A percentile compares a stretch with the other conserved stretches of the same genome.
phyloP scores from a whole-genome alignment of 192 early-diverging fungal species.

The Gryganskiella cystojenkinii region DNA sequence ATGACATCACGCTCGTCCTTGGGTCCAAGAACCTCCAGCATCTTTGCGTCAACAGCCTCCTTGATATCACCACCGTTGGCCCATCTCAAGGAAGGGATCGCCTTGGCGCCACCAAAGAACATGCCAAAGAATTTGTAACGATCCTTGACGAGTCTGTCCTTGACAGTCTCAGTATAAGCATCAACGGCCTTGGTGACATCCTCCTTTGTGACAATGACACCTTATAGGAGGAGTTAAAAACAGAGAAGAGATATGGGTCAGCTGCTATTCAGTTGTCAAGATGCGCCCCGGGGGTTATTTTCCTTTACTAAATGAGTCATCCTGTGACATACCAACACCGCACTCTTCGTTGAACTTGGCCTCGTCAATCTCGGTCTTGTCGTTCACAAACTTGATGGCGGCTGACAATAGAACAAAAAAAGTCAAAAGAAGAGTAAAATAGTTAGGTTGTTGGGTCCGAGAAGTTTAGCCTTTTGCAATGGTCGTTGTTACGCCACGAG shows the following conservation, averaged over 20 bases:
- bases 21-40: constrained; percentile 90
- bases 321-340: constrained; percentile 83
- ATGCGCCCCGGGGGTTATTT: not conserved
- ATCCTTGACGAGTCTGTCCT: constrained; percentile 79
- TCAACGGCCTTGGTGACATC: constrained; percentile 76
- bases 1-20: constrained; percentile 94
- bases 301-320: not conserved
- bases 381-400: constrained; percentile 89
- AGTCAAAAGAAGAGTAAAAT: not conserved
- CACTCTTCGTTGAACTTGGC: constrained; percentile 84
- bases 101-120: constrained; percentile 78
- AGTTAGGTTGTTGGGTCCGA: not conserved
- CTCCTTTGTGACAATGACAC: constrained; percentile 83
- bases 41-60: constrained; percentile 86
- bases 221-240: constrained; percentile 54
- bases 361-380: constrained; percentile 67
- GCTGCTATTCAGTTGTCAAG: not conserved
- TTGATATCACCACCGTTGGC: constrained; percentile 91
- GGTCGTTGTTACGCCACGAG: not conserved
- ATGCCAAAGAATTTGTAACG: constrained; percentile 87
- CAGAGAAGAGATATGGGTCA: not conserved
- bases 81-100: constrained; percentile 82
- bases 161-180: constrained; percentile 71
- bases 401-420: constrained; percentile 58
- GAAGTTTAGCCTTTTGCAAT: not conserved